Percentiles rank a stretch among this genome's conserved stretches.
phyloP scores from a whole-genome alignment of 2,329 filamentous ascomycete species.

The Neonectria neomacrospora region DNA sequence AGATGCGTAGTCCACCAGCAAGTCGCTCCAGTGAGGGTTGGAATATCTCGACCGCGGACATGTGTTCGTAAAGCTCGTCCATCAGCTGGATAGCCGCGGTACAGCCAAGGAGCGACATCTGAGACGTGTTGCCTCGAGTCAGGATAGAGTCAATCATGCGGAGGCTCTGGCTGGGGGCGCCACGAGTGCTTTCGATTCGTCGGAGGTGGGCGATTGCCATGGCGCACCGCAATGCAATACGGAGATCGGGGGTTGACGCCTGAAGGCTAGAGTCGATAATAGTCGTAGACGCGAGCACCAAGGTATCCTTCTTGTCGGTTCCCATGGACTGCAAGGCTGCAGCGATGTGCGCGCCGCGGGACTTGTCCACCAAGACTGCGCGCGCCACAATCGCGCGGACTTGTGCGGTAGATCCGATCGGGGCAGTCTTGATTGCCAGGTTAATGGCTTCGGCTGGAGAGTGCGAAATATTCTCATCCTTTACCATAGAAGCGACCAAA shows the following conservation, averaged over 20 bases:
- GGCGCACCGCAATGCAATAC: conserved; percentile 68
- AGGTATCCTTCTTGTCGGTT: conserved; percentile 43
- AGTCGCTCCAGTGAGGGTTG: conserved; percentile 64
- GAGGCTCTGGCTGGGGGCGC: conserved; percentile 55
- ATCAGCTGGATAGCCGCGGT: conserved; percentile 69
- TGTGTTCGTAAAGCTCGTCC: conserved; percentile 61
- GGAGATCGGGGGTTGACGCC: conserved; percentile 61
- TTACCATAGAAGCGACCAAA: conserved; percentile 71
- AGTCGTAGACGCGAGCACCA: conserved; percentile 47
- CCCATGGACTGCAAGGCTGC: conserved; percentile 64
- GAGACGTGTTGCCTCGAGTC: conserved; percentile 53
- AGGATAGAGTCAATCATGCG: conserved; percentile 62
- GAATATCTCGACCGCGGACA: conserved; percentile 59
- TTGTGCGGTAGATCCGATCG: conserved; percentile 79
- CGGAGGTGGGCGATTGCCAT: conserved; percentile 70
- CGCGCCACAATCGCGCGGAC: conserved; percentile 69
- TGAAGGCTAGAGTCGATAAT: conserved; percentile 58
- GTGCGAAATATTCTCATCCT: conserved; percentile 50
- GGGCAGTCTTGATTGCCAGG: conserved; percentile 78
- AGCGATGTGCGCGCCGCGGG: conserved; percentile 66
- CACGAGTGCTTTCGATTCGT: conserved; percentile 51
- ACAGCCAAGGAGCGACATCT: conserved; percentile 68
- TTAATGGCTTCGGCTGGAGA: conserved; percentile 62
- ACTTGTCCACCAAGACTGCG: conserved; percentile 65
- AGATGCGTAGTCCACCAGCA: conserved; percentile 67